These are phyloP conservation scores for Fraxinus quadrangulata DNA, from an alignment of 257 asterid species.

Conservation along the genomic window DNA sequence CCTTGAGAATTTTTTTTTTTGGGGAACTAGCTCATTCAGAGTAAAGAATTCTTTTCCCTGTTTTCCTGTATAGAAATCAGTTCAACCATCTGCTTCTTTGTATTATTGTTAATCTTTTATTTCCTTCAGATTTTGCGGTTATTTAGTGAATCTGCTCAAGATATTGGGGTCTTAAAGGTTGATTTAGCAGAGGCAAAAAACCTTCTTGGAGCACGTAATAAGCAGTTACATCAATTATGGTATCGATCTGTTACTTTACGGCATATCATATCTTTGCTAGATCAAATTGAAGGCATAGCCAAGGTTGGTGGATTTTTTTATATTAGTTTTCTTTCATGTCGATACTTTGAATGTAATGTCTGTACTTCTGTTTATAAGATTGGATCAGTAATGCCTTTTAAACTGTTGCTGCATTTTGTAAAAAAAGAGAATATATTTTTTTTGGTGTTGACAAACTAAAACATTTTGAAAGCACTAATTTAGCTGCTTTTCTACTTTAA, in stretches of 20 bases:
- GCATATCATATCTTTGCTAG: constrained; percentile 89
- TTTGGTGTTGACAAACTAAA: constrained; percentile 6
- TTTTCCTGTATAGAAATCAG: constrained; percentile 8
- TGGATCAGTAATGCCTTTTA: constrained; percentile 4
- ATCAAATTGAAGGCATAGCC: constrained; percentile 98
- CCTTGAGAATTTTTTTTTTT: background rate
- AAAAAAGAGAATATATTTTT: background rate
- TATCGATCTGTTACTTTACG: constrained; percentile 97
- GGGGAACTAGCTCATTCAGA: constrained; percentile 25
- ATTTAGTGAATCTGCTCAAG: constrained; percentile 93
- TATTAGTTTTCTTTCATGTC: constrained; percentile 14
- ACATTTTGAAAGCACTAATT: background rate
- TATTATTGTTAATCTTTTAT: constrained; percentile 18
- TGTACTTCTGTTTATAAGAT: background rate
- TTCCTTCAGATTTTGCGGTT: constrained; percentile 84
- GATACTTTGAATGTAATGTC: background rate
- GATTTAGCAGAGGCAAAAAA: constrained; percentile 87
- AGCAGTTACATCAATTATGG: constrained; percentile 97
- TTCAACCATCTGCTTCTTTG: constrained; percentile 17
- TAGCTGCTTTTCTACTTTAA: background rate
- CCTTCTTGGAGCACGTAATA: constrained; percentile 88
- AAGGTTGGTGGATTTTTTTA: constrained; percentile 57
- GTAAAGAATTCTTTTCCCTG: constrained; percentile 10
- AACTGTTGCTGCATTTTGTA: constrained; percentile 18
- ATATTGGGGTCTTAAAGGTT: constrained; percentile 73